phyloP scores from a whole-genome alignment of 306 rosid species.

The Aeschynomene evenia region DNA sequence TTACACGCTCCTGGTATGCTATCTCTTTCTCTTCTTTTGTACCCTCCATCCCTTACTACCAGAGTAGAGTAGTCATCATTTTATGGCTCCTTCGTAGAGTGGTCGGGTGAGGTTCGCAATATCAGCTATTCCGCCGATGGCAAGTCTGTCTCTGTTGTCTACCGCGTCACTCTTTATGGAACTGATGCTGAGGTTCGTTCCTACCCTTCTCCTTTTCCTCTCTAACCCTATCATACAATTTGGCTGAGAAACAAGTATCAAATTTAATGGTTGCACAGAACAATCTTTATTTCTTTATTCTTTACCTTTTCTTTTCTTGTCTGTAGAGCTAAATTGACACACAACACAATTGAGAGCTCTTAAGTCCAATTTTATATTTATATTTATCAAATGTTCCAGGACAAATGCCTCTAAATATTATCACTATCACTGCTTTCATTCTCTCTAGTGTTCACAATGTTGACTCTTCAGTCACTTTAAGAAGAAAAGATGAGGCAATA shows the following conservation, averaged over 20 bases:
- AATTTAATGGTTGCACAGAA: background rate
- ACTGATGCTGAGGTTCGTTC: slow-evolving; percentile 87
- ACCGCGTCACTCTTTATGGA: slow-evolving; percentile 83
- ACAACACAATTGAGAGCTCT: background rate
- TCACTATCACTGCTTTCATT: background rate
- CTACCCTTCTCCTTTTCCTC: background rate
- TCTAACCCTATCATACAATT: too few relatives aligned
- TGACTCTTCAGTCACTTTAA: too few relatives aligned
- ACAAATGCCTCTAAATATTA: background rate
- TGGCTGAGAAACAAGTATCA: background rate
- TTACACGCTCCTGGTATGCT: slow-evolving; percentile 72
- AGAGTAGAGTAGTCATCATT: too few relatives aligned
- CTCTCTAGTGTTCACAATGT: too few relatives aligned
- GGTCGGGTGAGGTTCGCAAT: slow-evolving; percentile 84
- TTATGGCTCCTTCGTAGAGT: too few relatives aligned
- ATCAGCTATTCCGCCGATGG: slow-evolving; percentile 60
- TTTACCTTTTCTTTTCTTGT: too few relatives aligned
- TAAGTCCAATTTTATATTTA: background rate
- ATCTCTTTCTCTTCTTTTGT: background rate
- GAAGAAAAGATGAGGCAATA: too few relatives aligned
- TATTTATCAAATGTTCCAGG: background rate
- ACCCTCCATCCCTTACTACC: background rate
- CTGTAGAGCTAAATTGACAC: slow-evolving; percentile 1
- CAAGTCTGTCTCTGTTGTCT: slow-evolving; percentile 76
- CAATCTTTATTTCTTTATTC: too few relatives aligned